These are phyloP conservation scores for Macrolepiota fuliginosa DNA, from an alignment of 768 basidiomycete genomes.

Conservation along the genomic window DNA sequence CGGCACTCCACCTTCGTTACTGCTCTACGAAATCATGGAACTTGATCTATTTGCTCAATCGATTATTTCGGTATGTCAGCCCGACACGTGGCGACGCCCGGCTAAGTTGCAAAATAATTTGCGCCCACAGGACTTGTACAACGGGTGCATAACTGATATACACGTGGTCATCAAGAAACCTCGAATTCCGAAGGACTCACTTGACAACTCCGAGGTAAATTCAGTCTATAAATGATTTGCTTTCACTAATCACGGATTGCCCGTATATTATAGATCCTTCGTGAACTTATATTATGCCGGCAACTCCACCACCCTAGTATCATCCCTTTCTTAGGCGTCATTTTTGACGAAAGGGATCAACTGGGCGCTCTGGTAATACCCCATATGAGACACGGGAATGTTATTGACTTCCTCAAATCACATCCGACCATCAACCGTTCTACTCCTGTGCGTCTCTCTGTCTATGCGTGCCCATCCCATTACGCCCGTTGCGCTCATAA, in stretches of 20 bases:
- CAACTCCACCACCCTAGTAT: slow-evolving; percentile 1
- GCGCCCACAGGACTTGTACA: neutral
- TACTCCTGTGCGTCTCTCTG: neutral
- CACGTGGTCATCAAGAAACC: neutral
- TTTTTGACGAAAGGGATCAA: neutral
- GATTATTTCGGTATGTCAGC: neutral
- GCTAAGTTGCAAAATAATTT: neutral
- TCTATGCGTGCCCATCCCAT: neutral
- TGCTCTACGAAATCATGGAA: neutral
- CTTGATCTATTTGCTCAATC: neutral
- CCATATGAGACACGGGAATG: neutral
- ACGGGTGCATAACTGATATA: neutral
- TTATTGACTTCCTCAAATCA: neutral
- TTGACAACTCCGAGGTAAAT: neutral
- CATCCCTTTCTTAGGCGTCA: neutral
- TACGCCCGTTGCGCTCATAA: neutral
- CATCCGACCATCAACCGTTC: neutral
- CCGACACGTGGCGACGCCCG: too few relatives aligned
- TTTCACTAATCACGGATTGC: neutral
- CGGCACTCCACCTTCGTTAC: neutral
- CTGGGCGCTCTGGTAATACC: neutral
- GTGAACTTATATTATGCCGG: neutral
- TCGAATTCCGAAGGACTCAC: neutral
- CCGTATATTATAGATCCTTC: neutral
- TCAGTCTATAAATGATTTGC: too few relatives aligned